Evolutionary conservation across 768 basidiomycete species (phyloP).

Genomic region (Imleria badia): DNA sequence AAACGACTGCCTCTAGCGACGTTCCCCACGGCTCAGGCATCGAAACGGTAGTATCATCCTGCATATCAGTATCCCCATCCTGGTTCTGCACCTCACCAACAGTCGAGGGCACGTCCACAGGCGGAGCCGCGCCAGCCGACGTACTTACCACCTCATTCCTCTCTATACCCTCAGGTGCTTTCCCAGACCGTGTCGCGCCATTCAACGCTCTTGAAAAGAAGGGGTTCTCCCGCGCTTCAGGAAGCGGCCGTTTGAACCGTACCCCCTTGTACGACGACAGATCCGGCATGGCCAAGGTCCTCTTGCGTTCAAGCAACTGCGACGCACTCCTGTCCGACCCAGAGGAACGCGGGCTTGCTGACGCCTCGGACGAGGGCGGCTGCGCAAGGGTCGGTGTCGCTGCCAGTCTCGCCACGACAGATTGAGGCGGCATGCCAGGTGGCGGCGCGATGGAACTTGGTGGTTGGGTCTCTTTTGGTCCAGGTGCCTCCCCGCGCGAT

Average conservation of each 20-base stretch:
- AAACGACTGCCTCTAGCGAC: background rate
- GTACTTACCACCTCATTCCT: background rate
- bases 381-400: background rate
- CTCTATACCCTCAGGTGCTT: background rate
- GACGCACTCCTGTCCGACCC: background rate
- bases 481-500: too few species aligned
- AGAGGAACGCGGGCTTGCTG: background rate
- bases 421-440: background rate
- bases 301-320: background rate
- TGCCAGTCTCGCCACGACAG: background rate
- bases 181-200: background rate
- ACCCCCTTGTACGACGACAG: constrained; percentile 23
- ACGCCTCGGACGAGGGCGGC: background rate
- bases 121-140: background rate
- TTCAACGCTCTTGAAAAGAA: constrained; percentile 28
- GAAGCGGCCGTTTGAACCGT: constrained; percentile 20
- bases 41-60: background rate
- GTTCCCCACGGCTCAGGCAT: background rate
- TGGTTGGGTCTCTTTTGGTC: background rate
- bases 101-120: background rate
- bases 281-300: constrained; percentile 21
- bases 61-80: constrained; percentile 5
- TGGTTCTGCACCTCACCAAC: background rate
- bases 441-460: background rate
- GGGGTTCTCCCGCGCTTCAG: constrained; percentile 10